phyloP scores from a whole-genome alignment of 345 rosid genomes.

The Eutrema yunnanense region DNA sequence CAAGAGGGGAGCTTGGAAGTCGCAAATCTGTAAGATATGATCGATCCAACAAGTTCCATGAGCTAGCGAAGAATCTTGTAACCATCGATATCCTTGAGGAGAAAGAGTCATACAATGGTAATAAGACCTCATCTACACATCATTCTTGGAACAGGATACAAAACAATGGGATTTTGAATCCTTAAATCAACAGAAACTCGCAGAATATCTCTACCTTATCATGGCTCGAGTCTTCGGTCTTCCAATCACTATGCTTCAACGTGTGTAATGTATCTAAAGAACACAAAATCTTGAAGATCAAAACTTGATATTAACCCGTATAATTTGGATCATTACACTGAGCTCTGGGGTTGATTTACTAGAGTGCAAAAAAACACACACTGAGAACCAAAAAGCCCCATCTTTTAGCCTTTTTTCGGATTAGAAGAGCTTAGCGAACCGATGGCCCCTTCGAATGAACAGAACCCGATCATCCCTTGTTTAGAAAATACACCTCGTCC shows the following conservation, averaged over 20 bases:
- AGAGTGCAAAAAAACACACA: neutral
- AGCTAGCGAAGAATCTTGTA: too few species aligned
- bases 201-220: neutral
- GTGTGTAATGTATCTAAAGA: neutral
- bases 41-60: too few species aligned
- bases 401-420: neutral
- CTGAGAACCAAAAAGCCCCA: neutral
- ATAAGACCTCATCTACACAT: neutral
- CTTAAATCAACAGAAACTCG: neutral
- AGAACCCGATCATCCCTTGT: slow-evolving; percentile 31
- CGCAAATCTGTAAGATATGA: too few species aligned
- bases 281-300: neutral
- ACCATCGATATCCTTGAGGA: neutral
- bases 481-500: slow-evolving; percentile 43
- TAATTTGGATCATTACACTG: neutral
- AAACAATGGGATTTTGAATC: neutral
- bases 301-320: neutral
- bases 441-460: neutral
- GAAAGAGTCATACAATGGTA: neutral
- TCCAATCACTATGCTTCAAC: neutral
- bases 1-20: too few species aligned
- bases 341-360: neutral
- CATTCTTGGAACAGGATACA: neutral
- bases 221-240: neutral
- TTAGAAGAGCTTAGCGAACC: neutral